These are phyloP conservation scores for Populus alba DNA, from an alignment of 345 rosid genomes.

Conservation along the genomic window DNA sequence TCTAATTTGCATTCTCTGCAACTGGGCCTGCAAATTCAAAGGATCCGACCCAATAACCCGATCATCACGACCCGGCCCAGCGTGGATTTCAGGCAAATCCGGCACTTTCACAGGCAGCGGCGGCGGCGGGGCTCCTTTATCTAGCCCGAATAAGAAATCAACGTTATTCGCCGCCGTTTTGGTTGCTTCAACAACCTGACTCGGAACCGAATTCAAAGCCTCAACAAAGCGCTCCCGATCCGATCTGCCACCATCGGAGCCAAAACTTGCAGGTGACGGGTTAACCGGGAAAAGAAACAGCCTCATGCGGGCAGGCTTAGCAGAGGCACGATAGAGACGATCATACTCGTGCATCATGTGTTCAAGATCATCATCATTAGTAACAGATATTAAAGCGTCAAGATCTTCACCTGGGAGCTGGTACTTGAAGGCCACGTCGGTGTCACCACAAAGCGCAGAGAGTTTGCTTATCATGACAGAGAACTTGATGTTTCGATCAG, in stretches of 20 bases:
- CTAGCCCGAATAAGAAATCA: slow-evolving; percentile 80
- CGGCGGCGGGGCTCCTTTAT: slow-evolving; percentile 36
- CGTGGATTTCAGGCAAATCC: slow-evolving; percentile 24
- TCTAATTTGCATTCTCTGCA: slow-evolving; percentile 77
- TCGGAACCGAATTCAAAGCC: slow-evolving; percentile 55
- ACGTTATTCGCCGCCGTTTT: slow-evolving; percentile 34
- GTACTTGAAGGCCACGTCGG: slow-evolving; percentile 69
- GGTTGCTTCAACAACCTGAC: slow-evolving; percentile 30
- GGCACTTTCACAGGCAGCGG: slow-evolving; percentile 30
- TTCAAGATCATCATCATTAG: slow-evolving; percentile 89
- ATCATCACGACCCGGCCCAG: slow-evolving; percentile 31
- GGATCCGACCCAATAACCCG: slow-evolving; percentile 48
- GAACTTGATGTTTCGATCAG: slow-evolving; percentile 64
- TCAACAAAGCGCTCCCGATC: slow-evolving; percentile 81
- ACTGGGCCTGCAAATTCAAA: slow-evolving; percentile 45
- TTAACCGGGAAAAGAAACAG: slow-evolving; percentile 63
- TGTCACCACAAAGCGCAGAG: slow-evolving; percentile 47
- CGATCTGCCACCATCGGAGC: slow-evolving; percentile 55
- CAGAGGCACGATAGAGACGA: slow-evolving; percentile 58
- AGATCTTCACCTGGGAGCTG: slow-evolving; percentile 96
- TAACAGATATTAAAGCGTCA: slow-evolving; percentile 90
- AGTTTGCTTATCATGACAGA: slow-evolving; percentile 58
- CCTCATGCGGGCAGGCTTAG: slow-evolving; percentile 87
- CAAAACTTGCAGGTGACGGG: slow-evolving; percentile 36
- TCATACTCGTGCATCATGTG: slow-evolving; percentile 96